These are phyloP conservation scores for Stereum hirsutum DNA, from an alignment of 1,284 basidiomycete genomes.

Conservation along the genomic window DNA sequence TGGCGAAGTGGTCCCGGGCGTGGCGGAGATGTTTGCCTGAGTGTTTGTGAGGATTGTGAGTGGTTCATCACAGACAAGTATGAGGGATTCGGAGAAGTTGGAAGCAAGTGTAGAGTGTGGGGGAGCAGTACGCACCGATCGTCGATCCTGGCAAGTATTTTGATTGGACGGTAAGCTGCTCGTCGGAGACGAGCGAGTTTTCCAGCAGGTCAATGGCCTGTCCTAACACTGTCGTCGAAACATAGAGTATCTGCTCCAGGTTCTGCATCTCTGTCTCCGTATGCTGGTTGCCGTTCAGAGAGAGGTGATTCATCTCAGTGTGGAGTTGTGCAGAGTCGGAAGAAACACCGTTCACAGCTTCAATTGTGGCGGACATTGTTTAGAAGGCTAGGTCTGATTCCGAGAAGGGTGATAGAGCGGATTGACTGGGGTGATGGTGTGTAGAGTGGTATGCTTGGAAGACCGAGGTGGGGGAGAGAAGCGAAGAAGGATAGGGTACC, in stretches of 20 bases:
- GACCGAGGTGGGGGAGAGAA: no score
- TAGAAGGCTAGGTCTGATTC: no score
- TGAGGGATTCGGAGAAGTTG: no score
- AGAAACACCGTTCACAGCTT: neutral
- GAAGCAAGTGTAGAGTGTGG: no score
- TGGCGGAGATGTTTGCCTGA: slow-evolving; percentile 77
- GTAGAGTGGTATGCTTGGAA: no score
- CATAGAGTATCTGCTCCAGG: slow-evolving; percentile 46
- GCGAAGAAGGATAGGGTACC: no score
- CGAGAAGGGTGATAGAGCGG: no score
- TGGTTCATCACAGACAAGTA: neutral
- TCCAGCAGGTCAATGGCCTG: slow-evolving; percentile 68
- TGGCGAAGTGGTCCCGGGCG: slow-evolving; percentile 69
- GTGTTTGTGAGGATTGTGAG: slow-evolving; percentile 3
- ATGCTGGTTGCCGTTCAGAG: slow-evolving; percentile 6
- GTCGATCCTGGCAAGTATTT: slow-evolving; percentile 73
- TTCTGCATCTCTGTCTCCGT: slow-evolving; percentile 19
- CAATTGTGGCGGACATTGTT: neutral
- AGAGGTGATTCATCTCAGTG: neutral
- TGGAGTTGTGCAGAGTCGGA: neutral
- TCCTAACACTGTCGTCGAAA: slow-evolving; percentile 52
- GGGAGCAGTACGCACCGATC: no score
- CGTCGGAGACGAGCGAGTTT: slow-evolving; percentile 51
- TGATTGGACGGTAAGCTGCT: slow-evolving; percentile 58
- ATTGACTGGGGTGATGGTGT: no score